Evolutionary conservation across 805 yeast genomes (phyloP).

Genomic region (Saccharomycopsis lassenensis): DNA sequence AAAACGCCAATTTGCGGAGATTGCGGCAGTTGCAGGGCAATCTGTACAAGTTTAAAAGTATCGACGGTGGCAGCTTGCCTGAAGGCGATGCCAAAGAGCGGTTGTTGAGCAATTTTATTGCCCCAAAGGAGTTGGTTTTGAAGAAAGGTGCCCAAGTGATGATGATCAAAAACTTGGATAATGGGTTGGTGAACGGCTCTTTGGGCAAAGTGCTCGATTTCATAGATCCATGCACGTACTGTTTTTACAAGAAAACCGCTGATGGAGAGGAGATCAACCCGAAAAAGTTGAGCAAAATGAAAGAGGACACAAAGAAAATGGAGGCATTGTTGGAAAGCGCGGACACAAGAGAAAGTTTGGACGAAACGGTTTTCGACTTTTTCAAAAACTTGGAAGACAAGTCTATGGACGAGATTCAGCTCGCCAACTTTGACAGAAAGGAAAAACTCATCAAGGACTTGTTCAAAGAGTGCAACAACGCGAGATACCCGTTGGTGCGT

Average conservation of each 20-base stretch:
- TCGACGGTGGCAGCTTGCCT: constrained; percentile 28
- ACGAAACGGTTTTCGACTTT: constrained; percentile 41
- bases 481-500: constrained; percentile 63
- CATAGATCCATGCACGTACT: constrained; percentile 39
- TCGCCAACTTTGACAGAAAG: constrained; percentile 36
- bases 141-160: constrained; percentile 74
- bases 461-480: constrained; percentile 33
- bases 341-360: constrained; percentile 33
- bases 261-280: constrained; percentile 9
- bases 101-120: constrained; percentile 46
- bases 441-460: constrained; percentile 32
- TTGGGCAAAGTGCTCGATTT: constrained; percentile 59
- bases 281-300: constrained; percentile 15
- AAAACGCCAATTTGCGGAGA: constrained; percentile 45
- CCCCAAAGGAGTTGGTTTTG: constrained; percentile 44
- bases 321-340: constrained; percentile 22
- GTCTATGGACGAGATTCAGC: constrained; percentile 19
- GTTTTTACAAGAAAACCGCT: constrained; percentile 26
- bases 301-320: constrained; percentile 13
- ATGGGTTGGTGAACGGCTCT: constrained; percentile 65
- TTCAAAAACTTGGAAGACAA: constrained; percentile 24
- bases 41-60: constrained; percentile 33
- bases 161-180: constrained; percentile 70
- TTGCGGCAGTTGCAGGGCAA: constrained; percentile 36
- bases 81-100: constrained; percentile 8